Evolutionary conservation across 1,139 yeast species (phyloP).

Genomic region (Scheffersomyces lignicola): DNA sequence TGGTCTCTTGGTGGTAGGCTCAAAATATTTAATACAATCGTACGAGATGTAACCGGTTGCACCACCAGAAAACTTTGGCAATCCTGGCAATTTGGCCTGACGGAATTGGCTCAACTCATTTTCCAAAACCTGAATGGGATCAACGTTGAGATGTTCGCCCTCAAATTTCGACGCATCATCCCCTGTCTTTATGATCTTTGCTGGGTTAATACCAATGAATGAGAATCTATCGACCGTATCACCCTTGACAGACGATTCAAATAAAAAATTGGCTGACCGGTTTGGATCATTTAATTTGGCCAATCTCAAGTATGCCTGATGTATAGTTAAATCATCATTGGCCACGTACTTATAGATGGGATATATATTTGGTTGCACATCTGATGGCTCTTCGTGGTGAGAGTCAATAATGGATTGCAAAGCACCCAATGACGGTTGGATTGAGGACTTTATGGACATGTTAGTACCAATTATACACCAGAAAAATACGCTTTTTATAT

Average conservation of each 20-base stretch:
- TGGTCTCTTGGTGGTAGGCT: conserved; percentile 78
- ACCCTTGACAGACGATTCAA: conserved; percentile 88
- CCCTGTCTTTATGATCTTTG: conserved; percentile 81
- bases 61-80: conserved; percentile 89
- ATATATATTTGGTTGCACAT: conserved; percentile 55
- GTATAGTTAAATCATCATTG: conserved; percentile 82
- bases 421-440: conserved; percentile 64
- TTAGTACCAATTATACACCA: conserved; percentile 7
- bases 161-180: conserved; percentile 30
- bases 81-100: conserved; percentile 76
- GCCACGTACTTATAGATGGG: conserved; percentile 78
- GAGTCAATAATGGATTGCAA: conserved; percentile 44
- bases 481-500: too few relatives aligned
- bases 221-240: conserved; percentile 89
- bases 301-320: conserved; percentile 82
- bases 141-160: conserved; percentile 50
- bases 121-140: conserved; percentile 77
- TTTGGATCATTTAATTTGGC: conserved; percentile 66
- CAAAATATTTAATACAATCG: conserved; percentile 95
- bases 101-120: conserved; percentile 61
- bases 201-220: conserved; percentile 84
- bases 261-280: conserved; percentile 70
- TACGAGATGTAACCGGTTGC: conserved; percentile 94
- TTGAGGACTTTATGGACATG: conserved; percentile 22
- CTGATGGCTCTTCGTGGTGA: conserved; percentile 24